These are phyloP conservation scores for Phalaenopsis hybrid DNA, from an alignment of 116 monocot species.

Conservation along the genomic window DNA sequence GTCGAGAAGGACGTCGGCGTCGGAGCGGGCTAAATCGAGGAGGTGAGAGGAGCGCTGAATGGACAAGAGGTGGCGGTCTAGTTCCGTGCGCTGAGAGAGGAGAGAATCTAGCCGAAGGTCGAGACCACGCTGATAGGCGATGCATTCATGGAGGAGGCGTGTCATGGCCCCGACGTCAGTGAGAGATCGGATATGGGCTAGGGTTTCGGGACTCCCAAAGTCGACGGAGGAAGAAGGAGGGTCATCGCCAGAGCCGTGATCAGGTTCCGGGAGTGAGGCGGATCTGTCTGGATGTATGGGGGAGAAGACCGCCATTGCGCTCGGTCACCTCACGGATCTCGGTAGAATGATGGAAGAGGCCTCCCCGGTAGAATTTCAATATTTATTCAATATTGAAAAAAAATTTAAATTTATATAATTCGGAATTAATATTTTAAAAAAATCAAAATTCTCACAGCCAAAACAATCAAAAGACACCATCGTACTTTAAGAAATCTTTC, in stretches of 20 bases:
- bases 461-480: no score
- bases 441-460: no score
- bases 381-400: no score
- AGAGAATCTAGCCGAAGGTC: conserved; percentile 67
- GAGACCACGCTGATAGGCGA: conserved; percentile 84
- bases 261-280: conserved; percentile 6
- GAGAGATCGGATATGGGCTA: conserved; percentile 52
- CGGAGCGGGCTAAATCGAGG: conserved; percentile 53
- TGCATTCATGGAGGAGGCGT: conserved; percentile 90
- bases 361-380: no score
- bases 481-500: no score
- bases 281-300: neutral
- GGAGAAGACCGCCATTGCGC: conserved; percentile 25
- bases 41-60: conserved; percentile 62
- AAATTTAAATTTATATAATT: no score
- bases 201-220: conserved; percentile 41
- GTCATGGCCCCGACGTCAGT: conserved; percentile 83
- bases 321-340: neutral
- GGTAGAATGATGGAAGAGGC: no score
- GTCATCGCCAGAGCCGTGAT: neutral
- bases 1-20: conserved; percentile 44
- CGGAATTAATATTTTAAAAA: no score
- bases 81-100: conserved; percentile 68
- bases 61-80: conserved; percentile 67
- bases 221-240: conserved; percentile 21